Evolutionary conservation across 2,329 filamentous ascomycete species (phyloP).

Genomic region (Emmonsia crescens): DNA sequence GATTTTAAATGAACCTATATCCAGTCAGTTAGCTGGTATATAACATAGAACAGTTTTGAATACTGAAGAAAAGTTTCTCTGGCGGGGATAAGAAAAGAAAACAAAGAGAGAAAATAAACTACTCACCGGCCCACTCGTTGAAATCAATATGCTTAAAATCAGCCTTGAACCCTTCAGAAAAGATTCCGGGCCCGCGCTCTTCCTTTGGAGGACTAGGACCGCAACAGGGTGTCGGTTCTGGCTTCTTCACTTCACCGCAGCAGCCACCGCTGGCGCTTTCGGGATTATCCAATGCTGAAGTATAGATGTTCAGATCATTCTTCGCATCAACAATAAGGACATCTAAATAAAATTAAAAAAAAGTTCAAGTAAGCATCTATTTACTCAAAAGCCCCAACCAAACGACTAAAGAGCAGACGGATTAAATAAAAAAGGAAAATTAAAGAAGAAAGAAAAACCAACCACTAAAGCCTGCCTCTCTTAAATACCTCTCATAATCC

Average conservation of each 20-base stretch:
- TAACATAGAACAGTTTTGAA: too few species aligned
- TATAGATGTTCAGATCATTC: conserved; percentile 41
- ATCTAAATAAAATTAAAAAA: conserved; percentile 20
- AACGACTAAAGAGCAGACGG: neutral
- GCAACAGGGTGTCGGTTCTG: neutral
- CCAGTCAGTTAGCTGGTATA: neutral
- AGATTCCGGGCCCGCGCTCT: neutral
- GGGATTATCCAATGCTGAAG: conserved; percentile 14
- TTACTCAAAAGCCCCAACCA: neutral
- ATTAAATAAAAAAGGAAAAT: neutral
- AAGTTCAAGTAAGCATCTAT: neutral
- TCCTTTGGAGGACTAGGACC: neutral
- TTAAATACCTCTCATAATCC: conserved; percentile 44
- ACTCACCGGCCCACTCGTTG: conserved; percentile 44
- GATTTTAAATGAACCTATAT: conserved; percentile 39
- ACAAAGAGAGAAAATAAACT: neutral
- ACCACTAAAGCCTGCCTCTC: conserved; percentile 42
- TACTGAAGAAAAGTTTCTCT: neutral
- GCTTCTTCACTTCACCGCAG: conserved; percentile 5
- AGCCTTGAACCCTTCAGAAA: neutral
- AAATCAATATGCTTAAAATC: conserved; percentile 29
- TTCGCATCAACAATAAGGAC: conserved; percentile 37
- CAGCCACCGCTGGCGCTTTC: conserved; percentile 6
- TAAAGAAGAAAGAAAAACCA: conserved; percentile 9
- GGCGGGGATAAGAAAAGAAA: neutral